A percentile compares a stretch with the other conserved stretches of the same genome.
phyloP scores from a whole-genome alignment of 371 early-diverging fungal genomes.

The Mucor lusitanicus region DNA sequence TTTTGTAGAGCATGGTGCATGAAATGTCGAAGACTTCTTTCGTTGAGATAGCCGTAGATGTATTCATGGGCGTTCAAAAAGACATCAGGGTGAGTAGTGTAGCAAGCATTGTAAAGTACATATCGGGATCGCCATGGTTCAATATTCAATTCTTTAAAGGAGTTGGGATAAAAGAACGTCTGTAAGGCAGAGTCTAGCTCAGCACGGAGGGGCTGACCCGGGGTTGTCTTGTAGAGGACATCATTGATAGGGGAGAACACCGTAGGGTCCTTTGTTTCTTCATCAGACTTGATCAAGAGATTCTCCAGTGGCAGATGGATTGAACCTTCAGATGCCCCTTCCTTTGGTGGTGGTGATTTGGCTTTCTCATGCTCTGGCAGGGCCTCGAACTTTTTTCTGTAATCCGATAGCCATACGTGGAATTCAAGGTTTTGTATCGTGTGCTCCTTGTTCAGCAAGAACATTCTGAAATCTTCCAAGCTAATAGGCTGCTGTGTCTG shows the following conservation, averaged over 20 bases:
- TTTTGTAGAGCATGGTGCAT: neutral
- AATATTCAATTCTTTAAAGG: slow-evolving; percentile 7
- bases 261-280: neutral
- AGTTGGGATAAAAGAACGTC: slow-evolving; percentile 22
- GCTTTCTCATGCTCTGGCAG: slow-evolving; percentile 16
- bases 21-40: neutral
- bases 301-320: slow-evolving; percentile 5
- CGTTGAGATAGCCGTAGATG: neutral
- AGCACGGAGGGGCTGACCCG: slow-evolving; percentile 19
- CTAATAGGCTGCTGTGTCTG: slow-evolving; percentile 24
- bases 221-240: neutral
- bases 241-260: neutral
- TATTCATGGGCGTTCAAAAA: neutral
- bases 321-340: slow-evolving; percentile 9
- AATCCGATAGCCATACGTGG: slow-evolving; percentile 23
- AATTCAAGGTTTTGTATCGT: slow-evolving; percentile 29
- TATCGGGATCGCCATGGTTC: neutral
- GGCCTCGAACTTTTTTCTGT: slow-evolving; percentile 14
- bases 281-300: neutral
- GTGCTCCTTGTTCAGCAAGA: slow-evolving; percentile 22
- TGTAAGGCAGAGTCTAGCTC: slow-evolving; percentile 22
- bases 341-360: slow-evolving; percentile 24
- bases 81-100: neutral
- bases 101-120: neutral
- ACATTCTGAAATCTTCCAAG: slow-evolving; percentile 22